Base-by-base conservation (phyloP, 116 monocot genomes). In the Trichopus zeylanicus region DNA sequence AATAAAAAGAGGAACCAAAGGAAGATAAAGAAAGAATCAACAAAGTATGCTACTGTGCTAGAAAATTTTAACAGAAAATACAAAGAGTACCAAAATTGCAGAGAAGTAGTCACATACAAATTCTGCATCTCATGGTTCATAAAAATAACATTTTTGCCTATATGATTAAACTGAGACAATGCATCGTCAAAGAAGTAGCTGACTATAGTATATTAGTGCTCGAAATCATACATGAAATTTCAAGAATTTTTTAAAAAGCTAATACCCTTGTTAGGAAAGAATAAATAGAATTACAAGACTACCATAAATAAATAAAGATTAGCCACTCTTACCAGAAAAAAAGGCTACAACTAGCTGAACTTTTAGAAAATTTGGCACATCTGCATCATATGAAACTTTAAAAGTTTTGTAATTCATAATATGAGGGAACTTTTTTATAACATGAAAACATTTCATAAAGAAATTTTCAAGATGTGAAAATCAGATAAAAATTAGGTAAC, bases 391-490 rank as follows among this genome's bases (percentile, higher is more conserved):
- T 21, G 92, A 81, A 63, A 92, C 51, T 47, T 59, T 75, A 56
- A 75, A 92, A 46, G 78, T 81, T 68, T 51, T 69, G 53, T 92
- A 92, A 53, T 54, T 51, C 33, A 24, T 67, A 55, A 92, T 81
- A 76, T 84, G 87, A 64, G 87, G 84, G 58, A 92, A 87, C 60
- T 92, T 92, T 13, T 84, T 39, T 32, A 54, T 56, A 29, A 87
- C 75, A 87, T 92, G 75, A 68, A 38, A 52, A 57, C 6, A 39
- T 56, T 26, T 20, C 21, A 42, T 10, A 42, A 23, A 62, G 15
- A 27, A 30, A 51, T 53, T 38, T 11, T 32, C 20, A 46, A n/a
- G 1, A 29, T 8, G 5, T 26, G 23, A 30, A 48, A 20, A 49
- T 64, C 51, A 71, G 0, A n/a, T 7, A 22, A 26, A 8, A 6